Evolutionary conservation across 148 eudicot species (phyloP).

Genomic region (Chenopodium quinoa): DNA sequence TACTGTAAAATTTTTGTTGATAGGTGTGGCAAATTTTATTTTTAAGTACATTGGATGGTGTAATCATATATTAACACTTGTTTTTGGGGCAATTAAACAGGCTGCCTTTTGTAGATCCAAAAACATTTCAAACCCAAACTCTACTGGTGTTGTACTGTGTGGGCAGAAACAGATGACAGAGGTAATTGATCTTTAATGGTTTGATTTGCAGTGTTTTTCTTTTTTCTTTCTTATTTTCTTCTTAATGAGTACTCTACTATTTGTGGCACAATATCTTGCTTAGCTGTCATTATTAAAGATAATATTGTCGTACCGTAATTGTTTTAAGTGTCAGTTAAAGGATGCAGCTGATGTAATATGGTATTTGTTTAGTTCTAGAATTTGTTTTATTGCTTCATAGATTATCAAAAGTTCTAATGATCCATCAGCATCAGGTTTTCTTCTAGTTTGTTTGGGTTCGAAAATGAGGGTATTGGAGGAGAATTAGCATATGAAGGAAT

Average conservation of each 20-base stretch:
- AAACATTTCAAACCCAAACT: conserved; percentile 52
- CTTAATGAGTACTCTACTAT: no score
- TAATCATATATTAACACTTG: not conserved
- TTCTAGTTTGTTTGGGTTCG: not conserved
- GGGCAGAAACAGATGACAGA: conserved; percentile 93
- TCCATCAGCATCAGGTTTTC: not conserved
- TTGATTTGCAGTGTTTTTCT: not conserved
- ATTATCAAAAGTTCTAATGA: not conserved
- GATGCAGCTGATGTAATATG: not conserved
- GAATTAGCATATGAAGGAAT: not conserved
- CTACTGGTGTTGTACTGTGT: conserved; percentile 81
- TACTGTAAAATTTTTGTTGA: conserved; percentile 17
- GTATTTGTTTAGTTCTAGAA: not conserved
- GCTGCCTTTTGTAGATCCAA: conserved; percentile 80
- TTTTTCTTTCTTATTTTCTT: not conserved
- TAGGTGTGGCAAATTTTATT: not conserved
- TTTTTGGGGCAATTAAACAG: conserved; percentile 39
- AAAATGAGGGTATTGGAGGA: not conserved
- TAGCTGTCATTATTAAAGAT: not conserved
- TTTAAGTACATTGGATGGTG: not conserved
- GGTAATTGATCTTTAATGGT: conserved; percentile 38
- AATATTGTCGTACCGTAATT: not conserved
- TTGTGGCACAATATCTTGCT: not conserved
- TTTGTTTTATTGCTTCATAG: not conserved
- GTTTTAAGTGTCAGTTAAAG: not conserved